phyloP scores from a whole-genome alignment of 306 rosid genomes.

The Vigna nakashimae region DNA sequence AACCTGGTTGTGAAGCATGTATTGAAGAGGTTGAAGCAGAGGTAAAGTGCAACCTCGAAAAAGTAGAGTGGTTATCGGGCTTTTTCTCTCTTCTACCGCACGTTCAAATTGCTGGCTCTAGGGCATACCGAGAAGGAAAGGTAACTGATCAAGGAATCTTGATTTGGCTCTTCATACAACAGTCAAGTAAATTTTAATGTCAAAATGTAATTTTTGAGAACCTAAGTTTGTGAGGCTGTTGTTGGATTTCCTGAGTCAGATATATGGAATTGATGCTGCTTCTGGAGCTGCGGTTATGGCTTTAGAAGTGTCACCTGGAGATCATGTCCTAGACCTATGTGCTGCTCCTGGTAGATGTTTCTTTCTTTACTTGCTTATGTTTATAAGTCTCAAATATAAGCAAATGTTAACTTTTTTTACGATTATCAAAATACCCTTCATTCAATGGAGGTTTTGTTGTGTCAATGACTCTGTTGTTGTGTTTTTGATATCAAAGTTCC shows the following conservation, averaged over 20 bases:
- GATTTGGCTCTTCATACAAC: background rate
- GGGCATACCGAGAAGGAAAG: slow-evolving; percentile 77
- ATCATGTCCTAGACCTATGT: slow-evolving; percentile 93
- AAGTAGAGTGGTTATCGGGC: slow-evolving; percentile 72
- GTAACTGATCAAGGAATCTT: slow-evolving; percentile 40
- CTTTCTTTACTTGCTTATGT: slow-evolving; percentile 20
- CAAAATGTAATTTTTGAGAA: background rate
- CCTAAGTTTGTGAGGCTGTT: background rate
- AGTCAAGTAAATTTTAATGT: background rate
- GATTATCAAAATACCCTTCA: background rate
- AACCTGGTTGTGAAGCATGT: slow-evolving; percentile 72
- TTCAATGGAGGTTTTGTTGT: background rate
- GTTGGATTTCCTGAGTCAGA: slow-evolving; percentile 50
- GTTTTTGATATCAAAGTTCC: background rate
- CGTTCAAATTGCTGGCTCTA: slow-evolving; percentile 72
- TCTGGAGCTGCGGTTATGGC: slow-evolving; percentile 97
- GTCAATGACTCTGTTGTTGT: too few relatives aligned
- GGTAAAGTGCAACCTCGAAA: slow-evolving; percentile 65
- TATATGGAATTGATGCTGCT: slow-evolving; percentile 95
- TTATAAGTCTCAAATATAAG: background rate
- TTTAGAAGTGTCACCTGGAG: slow-evolving; percentile 70
- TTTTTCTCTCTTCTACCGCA: slow-evolving; percentile 77
- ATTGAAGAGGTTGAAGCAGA: slow-evolving; percentile 73
- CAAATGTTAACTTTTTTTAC: too few relatives aligned
- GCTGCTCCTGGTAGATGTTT: slow-evolving; percentile 86